Percentiles rank a stretch among this genome's conserved stretches.
Evolutionary conservation across 2,329 filamentous ascomycete species (phyloP).

Genomic region (Xylariales sp.): DNA sequence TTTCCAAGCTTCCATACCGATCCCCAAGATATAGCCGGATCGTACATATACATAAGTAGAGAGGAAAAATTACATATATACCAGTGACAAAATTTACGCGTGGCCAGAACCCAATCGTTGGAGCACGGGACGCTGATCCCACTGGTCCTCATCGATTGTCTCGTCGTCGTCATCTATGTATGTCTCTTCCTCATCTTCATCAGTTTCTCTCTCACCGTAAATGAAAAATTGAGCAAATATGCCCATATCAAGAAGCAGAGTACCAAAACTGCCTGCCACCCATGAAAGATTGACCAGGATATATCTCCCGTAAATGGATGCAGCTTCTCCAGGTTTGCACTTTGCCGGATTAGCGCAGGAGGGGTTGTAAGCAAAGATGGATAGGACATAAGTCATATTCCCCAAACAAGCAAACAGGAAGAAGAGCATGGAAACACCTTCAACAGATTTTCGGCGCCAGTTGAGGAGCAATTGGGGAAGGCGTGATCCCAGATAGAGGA

Average conservation of each 20-base stretch:
- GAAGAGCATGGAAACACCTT: conserved; percentile 90
- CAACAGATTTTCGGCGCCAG: conserved; percentile 85
- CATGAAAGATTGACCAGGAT: conserved; percentile 88
- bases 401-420: conserved; percentile 96
- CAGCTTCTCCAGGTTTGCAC: conserved; percentile 64
- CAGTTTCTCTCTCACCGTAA: conserved; percentile 64
- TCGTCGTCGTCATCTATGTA: conserved; percentile 23
- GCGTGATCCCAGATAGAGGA: conserved; percentile 83
- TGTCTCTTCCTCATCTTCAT: conserved; percentile 25
- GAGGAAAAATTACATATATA: too few species aligned
- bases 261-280: conserved; percentile 85
- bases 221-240: conserved; percentile 93
- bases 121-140: conserved; percentile 25
- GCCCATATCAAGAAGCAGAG: conserved; percentile 74
- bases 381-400: conserved; percentile 88
- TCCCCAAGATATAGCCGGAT: too few species aligned
- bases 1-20: too few species aligned
- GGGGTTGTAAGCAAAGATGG: conserved; percentile 86
- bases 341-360: conserved; percentile 45
- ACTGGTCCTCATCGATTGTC: conserved; percentile 14
- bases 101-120: conserved; percentile 19
- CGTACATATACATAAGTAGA: too few species aligned
- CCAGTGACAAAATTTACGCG: too few species aligned
- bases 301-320: conserved; percentile 69
- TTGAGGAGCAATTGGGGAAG: conserved; percentile 90